These are phyloP conservation scores for Coemansia sp. DNA, from an alignment of 192 early-diverging fungal species.

Conservation along the genomic window DNA sequence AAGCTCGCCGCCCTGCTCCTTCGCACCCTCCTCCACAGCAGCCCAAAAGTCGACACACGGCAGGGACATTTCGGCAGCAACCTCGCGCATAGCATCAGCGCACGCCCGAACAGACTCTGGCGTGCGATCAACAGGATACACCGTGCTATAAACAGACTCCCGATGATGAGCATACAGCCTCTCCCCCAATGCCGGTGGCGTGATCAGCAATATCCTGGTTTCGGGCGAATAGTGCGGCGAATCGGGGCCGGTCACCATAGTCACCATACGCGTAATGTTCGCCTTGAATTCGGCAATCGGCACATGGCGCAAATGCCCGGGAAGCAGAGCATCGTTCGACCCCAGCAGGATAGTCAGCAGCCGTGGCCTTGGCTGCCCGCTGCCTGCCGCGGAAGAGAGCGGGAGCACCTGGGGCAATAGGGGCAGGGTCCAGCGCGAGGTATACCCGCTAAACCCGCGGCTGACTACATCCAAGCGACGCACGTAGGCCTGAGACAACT, in stretches of 20 bases:
- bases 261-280: slow-evolving; percentile 16
- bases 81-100: slow-evolving; percentile 11
- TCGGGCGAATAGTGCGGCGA: slow-evolving; percentile 9
- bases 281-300: slow-evolving; percentile 29
- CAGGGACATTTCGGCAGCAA: slow-evolving; percentile 9
- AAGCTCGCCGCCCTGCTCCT: neutral
- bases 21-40: slow-evolving; percentile 14
- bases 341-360: slow-evolving; percentile 31
- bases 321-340: slow-evolving; percentile 38
- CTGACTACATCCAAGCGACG: slow-evolving; percentile 36
- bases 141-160: too few relatives aligned
- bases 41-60: slow-evolving; percentile 41
- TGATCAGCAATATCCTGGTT: slow-evolving; percentile 28
- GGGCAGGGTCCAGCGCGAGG: slow-evolving; percentile 11
- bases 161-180: neutral
- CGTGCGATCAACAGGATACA: neutral
- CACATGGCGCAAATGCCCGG: slow-evolving; percentile 19
- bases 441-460: slow-evolving; percentile 44
- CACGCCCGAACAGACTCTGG: slow-evolving; percentile 4
- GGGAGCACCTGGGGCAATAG: slow-evolving; percentile 23
- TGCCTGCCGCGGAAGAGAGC: too few relatives aligned
- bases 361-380: neutral
- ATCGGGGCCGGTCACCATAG: neutral
- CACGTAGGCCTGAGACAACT: slow-evolving; percentile 25
- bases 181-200: slow-evolving; percentile 32